These are phyloP conservation scores for Ceriops decandra DNA, from an alignment of 345 rosid genomes.

Conservation along the genomic window DNA sequence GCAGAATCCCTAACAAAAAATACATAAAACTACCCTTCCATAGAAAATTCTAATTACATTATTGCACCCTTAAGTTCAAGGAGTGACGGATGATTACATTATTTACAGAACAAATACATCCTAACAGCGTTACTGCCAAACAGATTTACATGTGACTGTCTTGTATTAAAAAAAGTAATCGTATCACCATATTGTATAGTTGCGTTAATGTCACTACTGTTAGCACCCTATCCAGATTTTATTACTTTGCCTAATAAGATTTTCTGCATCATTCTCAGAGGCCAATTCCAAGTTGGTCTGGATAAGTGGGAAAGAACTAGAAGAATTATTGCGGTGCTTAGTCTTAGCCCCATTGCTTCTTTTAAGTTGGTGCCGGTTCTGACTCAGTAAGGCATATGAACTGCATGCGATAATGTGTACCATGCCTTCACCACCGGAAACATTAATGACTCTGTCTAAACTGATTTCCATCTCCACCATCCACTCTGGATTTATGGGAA, in stretches of 20 bases:
- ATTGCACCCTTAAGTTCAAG: too few species aligned
- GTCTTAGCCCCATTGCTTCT: constrained; percentile 42
- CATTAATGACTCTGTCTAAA: constrained; percentile 72
- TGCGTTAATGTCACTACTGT: too few species aligned
- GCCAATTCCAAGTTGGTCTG: constrained; percentile 65
- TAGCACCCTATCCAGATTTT: not conserved
- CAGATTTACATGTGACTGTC: too few species aligned
- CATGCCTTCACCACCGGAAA: constrained; percentile 41
- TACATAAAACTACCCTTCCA: too few species aligned
- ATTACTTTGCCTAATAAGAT: constrained; percentile 53
- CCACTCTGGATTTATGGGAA: constrained; percentile 65
- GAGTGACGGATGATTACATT: too few species aligned
- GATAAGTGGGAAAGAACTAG: constrained; percentile 60
- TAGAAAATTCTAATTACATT: too few species aligned
- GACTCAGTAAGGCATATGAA: constrained; percentile 53
- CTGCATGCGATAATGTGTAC: constrained; percentile 80
- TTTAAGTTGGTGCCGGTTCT: constrained; percentile 50
- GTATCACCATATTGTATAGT: too few species aligned
- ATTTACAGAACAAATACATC: too few species aligned
- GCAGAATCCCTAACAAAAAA: too few species aligned
- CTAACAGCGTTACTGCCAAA: too few species aligned
- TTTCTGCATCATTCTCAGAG: constrained; percentile 47
- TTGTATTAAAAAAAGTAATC: too few species aligned
- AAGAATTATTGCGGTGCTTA: constrained; percentile 48
- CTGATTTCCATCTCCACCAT: constrained; percentile 60